phyloP scores from a whole-genome alignment of 1,139 yeast species.

The Oligophagozyma castellii region DNA sequence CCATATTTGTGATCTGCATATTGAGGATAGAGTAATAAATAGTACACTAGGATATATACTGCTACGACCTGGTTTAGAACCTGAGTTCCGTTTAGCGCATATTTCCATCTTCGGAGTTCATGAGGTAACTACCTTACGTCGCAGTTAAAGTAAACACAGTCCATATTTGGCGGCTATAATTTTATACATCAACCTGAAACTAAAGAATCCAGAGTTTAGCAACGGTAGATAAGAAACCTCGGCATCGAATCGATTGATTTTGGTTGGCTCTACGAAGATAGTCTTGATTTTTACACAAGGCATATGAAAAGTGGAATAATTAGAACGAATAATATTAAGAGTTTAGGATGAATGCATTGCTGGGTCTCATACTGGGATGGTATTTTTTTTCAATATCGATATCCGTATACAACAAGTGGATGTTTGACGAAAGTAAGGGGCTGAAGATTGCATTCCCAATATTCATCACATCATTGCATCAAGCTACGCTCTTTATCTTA shows the following conservation, averaged over 20 bases:
- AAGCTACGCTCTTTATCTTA: constrained; percentile 41
- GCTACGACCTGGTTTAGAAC: too few relatives aligned
- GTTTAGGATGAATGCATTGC: background rate
- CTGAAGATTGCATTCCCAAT: constrained; percentile 74
- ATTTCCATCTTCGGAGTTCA: too few relatives aligned
- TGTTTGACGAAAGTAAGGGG: constrained; percentile 59
- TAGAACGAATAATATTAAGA: background rate
- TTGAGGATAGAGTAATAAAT: too few relatives aligned
- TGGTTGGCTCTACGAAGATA: background rate
- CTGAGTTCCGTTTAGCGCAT: too few relatives aligned
- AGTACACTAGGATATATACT: too few relatives aligned
- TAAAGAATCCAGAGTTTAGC: background rate
- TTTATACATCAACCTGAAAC: background rate
- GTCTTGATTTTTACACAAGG: background rate
- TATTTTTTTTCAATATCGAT: constrained; percentile 54
- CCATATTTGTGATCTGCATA: too few relatives aligned
- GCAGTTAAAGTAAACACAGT: too few relatives aligned
- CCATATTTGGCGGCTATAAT: too few relatives aligned
- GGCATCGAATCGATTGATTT: background rate
- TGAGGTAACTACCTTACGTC: too few relatives aligned
- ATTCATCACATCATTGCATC: constrained; percentile 74
- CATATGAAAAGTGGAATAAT: too few relatives aligned
- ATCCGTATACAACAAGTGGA: constrained; percentile 93
- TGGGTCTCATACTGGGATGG: constrained; percentile 29
- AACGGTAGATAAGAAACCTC: background rate